phyloP scores from a whole-genome alignment of 106 monocot genomes.

The Chionographis japonica region DNA sequence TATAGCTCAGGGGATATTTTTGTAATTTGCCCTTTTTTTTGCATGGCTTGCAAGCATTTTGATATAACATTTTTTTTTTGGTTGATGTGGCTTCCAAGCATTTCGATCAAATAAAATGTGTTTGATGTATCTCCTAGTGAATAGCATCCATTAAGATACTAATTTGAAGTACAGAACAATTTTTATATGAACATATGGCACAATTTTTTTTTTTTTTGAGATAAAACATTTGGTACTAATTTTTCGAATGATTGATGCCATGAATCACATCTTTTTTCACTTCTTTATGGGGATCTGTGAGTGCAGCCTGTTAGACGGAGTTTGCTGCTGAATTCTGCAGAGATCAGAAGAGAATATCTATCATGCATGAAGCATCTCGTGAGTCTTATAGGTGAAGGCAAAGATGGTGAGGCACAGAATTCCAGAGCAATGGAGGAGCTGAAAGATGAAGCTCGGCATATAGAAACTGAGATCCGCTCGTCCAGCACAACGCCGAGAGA shows the following conservation, averaged over 20 bases:
- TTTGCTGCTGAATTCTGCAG: conserved; percentile 26
- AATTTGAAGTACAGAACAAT: too few relatives aligned
- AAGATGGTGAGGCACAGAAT: conserved; percentile 2
- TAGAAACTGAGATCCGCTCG: conserved; percentile 23
- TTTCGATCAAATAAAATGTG: too few relatives aligned
- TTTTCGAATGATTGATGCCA: neutral
- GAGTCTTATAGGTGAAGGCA: conserved; percentile 16
- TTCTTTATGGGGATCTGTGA: neutral
- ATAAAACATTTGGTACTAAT: too few relatives aligned
- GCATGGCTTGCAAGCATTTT: too few relatives aligned
- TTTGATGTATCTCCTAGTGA: too few relatives aligned
- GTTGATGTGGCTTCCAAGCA: too few relatives aligned
- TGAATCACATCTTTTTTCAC: neutral
- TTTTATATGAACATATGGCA: too few relatives aligned
- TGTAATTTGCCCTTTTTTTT: too few relatives aligned
- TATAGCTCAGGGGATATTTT: too few relatives aligned
- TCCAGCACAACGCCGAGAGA: conserved; percentile 7
- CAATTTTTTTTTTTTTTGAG: too few relatives aligned
- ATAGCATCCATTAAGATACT: too few relatives aligned
- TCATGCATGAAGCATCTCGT: conserved; percentile 47
- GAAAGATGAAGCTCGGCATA: conserved; percentile 27
- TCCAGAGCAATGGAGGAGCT: conserved; percentile 21
- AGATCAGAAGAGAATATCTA: conserved; percentile 26
- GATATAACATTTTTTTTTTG: too few relatives aligned
- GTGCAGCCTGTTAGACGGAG: conserved; percentile 25